Evolutionary conservation across 257 asterid species (phyloP), one percentile per base, ranked within the genome.

Genomic region (Fraxinus excelsior): DNA sequence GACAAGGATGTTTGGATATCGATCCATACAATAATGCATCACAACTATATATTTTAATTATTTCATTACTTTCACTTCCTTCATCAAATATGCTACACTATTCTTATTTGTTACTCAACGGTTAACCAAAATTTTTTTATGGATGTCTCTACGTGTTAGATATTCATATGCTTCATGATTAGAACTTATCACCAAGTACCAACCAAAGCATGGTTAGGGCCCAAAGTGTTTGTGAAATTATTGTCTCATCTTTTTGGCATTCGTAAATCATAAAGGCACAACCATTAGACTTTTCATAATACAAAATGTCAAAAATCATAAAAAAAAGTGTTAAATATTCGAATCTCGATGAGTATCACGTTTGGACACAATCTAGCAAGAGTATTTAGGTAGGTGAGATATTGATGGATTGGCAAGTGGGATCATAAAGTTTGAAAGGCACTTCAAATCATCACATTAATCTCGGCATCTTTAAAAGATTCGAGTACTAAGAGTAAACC

Each of bases 241-340:
- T 62, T 62, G 58, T 83, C 78, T 76, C 85, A 78, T 80, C 87
- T 77, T 83, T 82, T 73, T 84, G 67, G 83, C 81, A 74, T 31
- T 58, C 35, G 42, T 78, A 83, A 80, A 85, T 29, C 51, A 76
- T 23, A 67, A 77, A 53, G 58, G n/a, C 58, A 70, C 13, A 35
- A 13, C 32, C 58, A 49, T 42, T 60, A 29, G 38, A 64, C 44
- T 53, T 28, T 56, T 10, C 8, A 65, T 53, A 37, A 65, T 19
- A 12, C 16, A n/a, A 58, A 21, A n/a, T 60, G 67, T 21, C 34
- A 21, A 40, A 19, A 42, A 60, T 60, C 67, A 25, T 60, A 9
- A 51, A 28, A 28, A 28, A 18, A 51, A 23, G 67, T 60, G 67
- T 60, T 1, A 60, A 62, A 60, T 60, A 23, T 3, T 3, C 2